These are phyloP conservation scores for Colletotrichum siamense DNA, from an alignment of 2,329 filamentous ascomycete species.

Conservation along the genomic window DNA sequence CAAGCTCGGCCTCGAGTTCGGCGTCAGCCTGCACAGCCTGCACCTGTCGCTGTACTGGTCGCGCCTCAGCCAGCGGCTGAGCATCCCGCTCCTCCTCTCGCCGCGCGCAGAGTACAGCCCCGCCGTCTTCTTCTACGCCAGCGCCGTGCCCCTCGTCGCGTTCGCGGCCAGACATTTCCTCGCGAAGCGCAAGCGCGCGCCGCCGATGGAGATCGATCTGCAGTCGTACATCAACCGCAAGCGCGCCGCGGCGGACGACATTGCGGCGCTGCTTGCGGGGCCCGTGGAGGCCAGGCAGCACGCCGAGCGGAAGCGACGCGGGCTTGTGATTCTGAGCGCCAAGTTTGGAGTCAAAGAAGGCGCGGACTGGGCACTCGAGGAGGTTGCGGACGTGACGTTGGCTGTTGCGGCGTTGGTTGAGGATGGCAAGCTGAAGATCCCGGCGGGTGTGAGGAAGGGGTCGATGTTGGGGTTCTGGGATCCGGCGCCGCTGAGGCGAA, in stretches of 20 bases:
- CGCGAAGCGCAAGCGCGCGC: slow-evolving; percentile 5
- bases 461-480: slow-evolving; percentile 58
- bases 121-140: slow-evolving; percentile 41
- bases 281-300: slow-evolving; percentile 44
- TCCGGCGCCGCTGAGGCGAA: slow-evolving; percentile 47
- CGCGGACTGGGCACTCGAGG: slow-evolving; percentile 37
- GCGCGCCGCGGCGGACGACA: slow-evolving; percentile 50
- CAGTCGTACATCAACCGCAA: slow-evolving; percentile 35
- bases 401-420: slow-evolving; percentile 52
- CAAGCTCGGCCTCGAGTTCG: slow-evolving; percentile 50
- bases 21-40: slow-evolving; percentile 44
- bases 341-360: slow-evolving; percentile 48
- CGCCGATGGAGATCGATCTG: neutral
- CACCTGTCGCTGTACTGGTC: slow-evolving; percentile 54
- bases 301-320: slow-evolving; percentile 38
- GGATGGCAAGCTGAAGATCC: slow-evolving; percentile 40
- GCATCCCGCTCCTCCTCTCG: slow-evolving; percentile 47
- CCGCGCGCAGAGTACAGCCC: slow-evolving; percentile 30
- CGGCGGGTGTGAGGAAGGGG: slow-evolving; percentile 46
- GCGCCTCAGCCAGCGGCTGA: slow-evolving; percentile 48
- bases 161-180: slow-evolving; percentile 42
- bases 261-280: slow-evolving; percentile 46
- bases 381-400: slow-evolving; percentile 56
- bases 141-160: slow-evolving; percentile 43
- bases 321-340: slow-evolving; percentile 54